phyloP scores from a whole-genome alignment of 345 rosid species.

The Lenwebbia sp. region DNA sequence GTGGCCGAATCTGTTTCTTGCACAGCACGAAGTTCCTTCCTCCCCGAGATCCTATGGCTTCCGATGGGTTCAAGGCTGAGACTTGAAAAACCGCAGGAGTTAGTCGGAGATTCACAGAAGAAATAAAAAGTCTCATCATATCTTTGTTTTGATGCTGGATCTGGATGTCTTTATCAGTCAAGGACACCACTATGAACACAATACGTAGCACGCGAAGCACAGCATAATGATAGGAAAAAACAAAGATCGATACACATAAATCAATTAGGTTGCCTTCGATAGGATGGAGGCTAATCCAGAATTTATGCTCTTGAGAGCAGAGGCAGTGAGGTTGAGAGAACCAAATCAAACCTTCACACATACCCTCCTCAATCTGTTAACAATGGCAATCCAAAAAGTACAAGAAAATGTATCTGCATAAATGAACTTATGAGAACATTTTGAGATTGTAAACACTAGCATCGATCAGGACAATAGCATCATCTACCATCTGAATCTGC shows the following conservation, averaged over 20 bases:
- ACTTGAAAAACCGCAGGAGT: not conserved
- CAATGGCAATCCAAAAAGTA: not conserved
- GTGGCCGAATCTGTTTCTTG: conserved; percentile 48
- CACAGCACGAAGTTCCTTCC: conserved; percentile 69
- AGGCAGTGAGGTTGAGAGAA: not conserved
- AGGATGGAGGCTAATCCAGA: not conserved
- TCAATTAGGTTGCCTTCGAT: not conserved
- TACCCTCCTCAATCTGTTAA: not conserved
- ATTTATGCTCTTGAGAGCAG: not conserved
- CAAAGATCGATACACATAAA: not conserved
- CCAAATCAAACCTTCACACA: not conserved
- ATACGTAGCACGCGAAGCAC: not conserved
- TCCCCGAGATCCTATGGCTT: conserved; percentile 48
- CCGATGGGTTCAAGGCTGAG: conserved; percentile 50
- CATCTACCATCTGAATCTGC: not conserved
- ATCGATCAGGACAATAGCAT: not conserved
- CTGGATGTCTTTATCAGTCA: not conserved
- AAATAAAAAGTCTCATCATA: not conserved
- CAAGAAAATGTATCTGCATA: not conserved
- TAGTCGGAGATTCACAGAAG: not conserved
- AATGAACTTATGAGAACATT: not conserved
- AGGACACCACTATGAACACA: not conserved
- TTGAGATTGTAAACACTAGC: not conserved
- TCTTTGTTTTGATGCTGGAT: not conserved
- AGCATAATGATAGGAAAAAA: not conserved